Base-by-base conservation (phyloP, 257 asterid genomes). In the Solanum neorickii region DNA sequence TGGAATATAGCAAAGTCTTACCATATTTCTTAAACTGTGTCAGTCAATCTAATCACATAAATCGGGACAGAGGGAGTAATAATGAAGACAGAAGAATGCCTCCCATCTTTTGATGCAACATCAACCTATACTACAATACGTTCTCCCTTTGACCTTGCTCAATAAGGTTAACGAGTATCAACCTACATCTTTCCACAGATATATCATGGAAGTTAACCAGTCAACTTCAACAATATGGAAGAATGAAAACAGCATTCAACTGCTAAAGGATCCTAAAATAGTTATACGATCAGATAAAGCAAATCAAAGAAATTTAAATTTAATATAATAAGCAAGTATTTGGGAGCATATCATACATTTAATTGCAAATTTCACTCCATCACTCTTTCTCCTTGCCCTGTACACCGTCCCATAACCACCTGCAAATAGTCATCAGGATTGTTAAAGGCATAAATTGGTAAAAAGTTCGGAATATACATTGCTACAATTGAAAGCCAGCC, bases 391-490 rank as follows among this genome's bases (percentile, higher is more conserved):
- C 92, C 90, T 94, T 88, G 98, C 98, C 91, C 94, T 91, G 92
- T 94, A 97, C 88, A 97, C 99, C 47, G 98, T 97, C 85, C 99
- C 98, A 90, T 97, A 97, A 86, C 99, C 99, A 90, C 99, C 99
- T 97, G 95, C 92, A 88, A 20, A 77, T 87, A 47, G 29, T 20
- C 29, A 49, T 82, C 85, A 49, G 70, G 21, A 82, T 72, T 15
- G 44, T 44, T 23, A 25, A 20, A 85, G 69, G 18, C 41, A 31
- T 74, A 12, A 21, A 27, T n/a, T 47, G 87, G 47, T 46, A 86
- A 11, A 80, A 49, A 47, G 83, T 86, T 87, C 12, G 12, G 87
- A 77, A 68, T 20, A 87, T 62, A 69, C 46, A 35, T 66, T 31
- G 66, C 44, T 84, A 42, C 25, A 33, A 14, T 74, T 66, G 49